Evolutionary conservation across 345 rosid species (phyloP), one percentile per base, ranked within the genome.

Genomic region (Barbarea vulgaris): DNA sequence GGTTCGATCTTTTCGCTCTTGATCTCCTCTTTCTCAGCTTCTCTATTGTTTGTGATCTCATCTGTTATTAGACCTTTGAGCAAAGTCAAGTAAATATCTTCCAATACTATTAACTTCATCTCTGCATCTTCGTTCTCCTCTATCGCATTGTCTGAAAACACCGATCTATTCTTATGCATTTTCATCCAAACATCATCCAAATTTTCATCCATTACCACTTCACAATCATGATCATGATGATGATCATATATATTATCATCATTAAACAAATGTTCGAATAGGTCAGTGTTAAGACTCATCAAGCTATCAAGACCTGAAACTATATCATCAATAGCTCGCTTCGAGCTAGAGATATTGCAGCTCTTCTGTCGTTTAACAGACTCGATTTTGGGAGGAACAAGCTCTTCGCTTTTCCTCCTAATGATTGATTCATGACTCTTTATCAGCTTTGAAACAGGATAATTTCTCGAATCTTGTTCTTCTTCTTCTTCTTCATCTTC

Each of bases 341-440:
- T 85, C 28, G 46, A 55, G 31, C 71, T 81, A 36, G 41, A 41
- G 50, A 64, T 79, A 14, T 64, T 50, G 17, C 46, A 47, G 28
- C 77, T 83, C 69, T 64, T 82, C 21, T 77, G 85, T 64, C 69
- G 80, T 76, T 59, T 54, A 13, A 59, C 17, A 56, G 52, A 42
- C 56, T 71, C 81, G 0, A 72, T 65, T 24, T 50, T 77, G 0
- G 42, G 59, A 22, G 73, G 52, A 73, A 6, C 74, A 30, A 78
- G 64, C 79, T 84, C 90, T 79, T 83, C 77, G 5, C 77, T 74
- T 50, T 84, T 87, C 80, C 61, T 84, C 27, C 82, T 80, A 62
- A 87, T 91, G 61, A 84, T 79, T 4, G 84, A 83, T 81, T 87
- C 92, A 41, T 88, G 93, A 74, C 75, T 86, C 83, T 87, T 83